These are phyloP conservation scores for Mycena maculata DNA, from an alignment of 768 basidiomycete genomes.

Conservation along the genomic window DNA sequence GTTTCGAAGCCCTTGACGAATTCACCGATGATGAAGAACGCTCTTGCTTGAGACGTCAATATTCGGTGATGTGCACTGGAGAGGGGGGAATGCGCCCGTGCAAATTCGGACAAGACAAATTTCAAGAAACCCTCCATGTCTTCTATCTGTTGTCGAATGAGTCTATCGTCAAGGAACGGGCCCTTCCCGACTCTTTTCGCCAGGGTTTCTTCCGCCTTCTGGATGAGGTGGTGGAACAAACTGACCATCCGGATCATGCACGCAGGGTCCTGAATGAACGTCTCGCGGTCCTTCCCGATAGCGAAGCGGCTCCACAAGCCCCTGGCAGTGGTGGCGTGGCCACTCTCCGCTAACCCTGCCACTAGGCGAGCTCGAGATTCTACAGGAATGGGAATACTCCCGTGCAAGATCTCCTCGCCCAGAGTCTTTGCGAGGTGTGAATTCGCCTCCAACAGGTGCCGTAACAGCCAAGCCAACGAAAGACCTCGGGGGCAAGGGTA, in stretches of 20 bases:
- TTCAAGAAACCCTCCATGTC: conserved; percentile 55
- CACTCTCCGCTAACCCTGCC: conserved; percentile 54
- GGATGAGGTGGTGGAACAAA: conserved; percentile 50
- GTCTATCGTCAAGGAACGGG: conserved; percentile 19
- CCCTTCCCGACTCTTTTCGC: conserved; percentile 4
- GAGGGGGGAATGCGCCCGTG: conserved; percentile 57
- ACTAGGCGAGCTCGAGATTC: conserved; percentile 64
- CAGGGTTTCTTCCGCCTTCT: conserved; percentile 34
- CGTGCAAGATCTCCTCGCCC: conserved; percentile 59
- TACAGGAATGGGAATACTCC: conserved; percentile 54
- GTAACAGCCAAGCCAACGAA: conserved; percentile 66
- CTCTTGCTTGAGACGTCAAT: conserved; percentile 72
- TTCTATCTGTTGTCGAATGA: conserved; percentile 29
- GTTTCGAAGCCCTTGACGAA: conserved; percentile 58
- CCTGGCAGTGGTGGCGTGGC: conserved; percentile 61
- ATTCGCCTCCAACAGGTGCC: conserved; percentile 54
- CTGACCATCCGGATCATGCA: conserved; percentile 64
- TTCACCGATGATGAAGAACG: conserved; percentile 67
- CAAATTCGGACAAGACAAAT: conserved; percentile 59
- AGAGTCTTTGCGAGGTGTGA: conserved; percentile 62
- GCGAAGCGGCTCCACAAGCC: conserved; percentile 69
- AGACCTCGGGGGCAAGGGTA: conserved; percentile 65
- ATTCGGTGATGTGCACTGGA: conserved; percentile 57
- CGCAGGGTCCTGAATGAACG: conserved; percentile 58
- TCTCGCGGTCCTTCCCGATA: conserved; percentile 50